Base-by-base conservation (phyloP, 352 stramenopile genomes). In the Globisporangium nagaii region DNA sequence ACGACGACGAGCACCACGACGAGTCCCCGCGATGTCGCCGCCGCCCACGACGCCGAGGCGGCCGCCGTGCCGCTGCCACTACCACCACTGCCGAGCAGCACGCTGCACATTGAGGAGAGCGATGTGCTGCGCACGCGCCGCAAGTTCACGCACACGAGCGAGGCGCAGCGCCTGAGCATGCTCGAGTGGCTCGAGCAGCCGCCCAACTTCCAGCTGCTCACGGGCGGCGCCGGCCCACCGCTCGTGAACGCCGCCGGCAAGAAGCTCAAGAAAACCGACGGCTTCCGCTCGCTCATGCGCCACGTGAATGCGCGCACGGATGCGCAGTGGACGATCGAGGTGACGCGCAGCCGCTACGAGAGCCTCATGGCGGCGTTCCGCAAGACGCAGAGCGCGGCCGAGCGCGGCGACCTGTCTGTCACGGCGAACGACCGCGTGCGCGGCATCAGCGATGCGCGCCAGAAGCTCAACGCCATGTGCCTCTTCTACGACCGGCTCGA, bases 161-260 rank as follows among this genome's bases (percentile, higher is more conserved):
- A 70, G 9, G 66, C 61, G 34, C 75, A 86, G 50, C 73, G 71
- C 24, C 51, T 68, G 55, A 56, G 47, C 40, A 65, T 86, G 54
- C 53, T 86, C n/a, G 60, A 82, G 46, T 86, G 72, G 72, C 68
- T 86, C 11, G 75, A 86, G 54, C 58, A 66, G 12, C 59, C 63
- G 0, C 60, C 53, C 28, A 76, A 84, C 59, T 86, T 84, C 43
- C 45, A 68, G 28, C 48, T 83, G 31, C 61, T 86, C 25, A 72
- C 67, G 22, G 22, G 49, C 48, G 43, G 22, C 1, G 20, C n/a
- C 12, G 40, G 22, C 13, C 46, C 27, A 19, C 35, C 20, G 28
- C 28, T 56, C 41, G 39, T 41, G 28, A 34, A 43, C 37, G 43
- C 47, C 0, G 34, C 42, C 12, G 62, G 58, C 43, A 79, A 74